Percentiles rank a stretch among this genome's conserved stretches.
These are phyloP conservation scores for Massarina eburnea DNA, from an alignment of 2,329 filamentous ascomycete species.

Conservation along the genomic window DNA sequence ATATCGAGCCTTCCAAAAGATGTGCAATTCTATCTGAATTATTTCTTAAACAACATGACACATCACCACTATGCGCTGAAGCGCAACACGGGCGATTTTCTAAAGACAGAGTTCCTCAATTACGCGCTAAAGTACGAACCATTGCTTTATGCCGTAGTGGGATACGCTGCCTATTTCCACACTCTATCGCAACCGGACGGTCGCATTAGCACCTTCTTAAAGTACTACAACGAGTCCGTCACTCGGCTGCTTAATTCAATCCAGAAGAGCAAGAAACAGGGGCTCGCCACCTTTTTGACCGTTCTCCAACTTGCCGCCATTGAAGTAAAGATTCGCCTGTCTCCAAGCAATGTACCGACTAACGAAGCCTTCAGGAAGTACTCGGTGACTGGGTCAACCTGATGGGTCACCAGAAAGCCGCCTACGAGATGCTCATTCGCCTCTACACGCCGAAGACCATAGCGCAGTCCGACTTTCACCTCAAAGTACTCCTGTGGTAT, in stretches of 20 bases:
- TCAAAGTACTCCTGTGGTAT: constrained; percentile 85
- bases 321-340: constrained; percentile 74
- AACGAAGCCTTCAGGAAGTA: constrained; percentile 67
- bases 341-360: constrained; percentile 2
- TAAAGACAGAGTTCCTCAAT: constrained; percentile 69
- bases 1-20: constrained; percentile 59
- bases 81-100: constrained; percentile 70
- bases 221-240: constrained; percentile 89
- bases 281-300: constrained; percentile 75
- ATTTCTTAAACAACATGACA: constrained; percentile 75
- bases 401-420: constrained; percentile 88
- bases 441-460: constrained; percentile 77
- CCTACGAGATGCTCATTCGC: constrained; percentile 75
- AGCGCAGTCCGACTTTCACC: constrained; percentile 68
- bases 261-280: constrained; percentile 69
- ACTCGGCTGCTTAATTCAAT: constrained; percentile 72
- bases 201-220: constrained; percentile 77
- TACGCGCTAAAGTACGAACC: constrained; percentile 77
- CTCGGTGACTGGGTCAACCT: constrained; percentile 95
- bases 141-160: constrained; percentile 81
- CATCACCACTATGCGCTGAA: constrained; percentile 82
- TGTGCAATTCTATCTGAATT: constrained; percentile 75
- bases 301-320: constrained; percentile 91
- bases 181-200: constrained; percentile 70
- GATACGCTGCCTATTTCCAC: constrained; percentile 85